Conservation (phyloP, 257 asterid species). For the Misopates orontium region DNA sequence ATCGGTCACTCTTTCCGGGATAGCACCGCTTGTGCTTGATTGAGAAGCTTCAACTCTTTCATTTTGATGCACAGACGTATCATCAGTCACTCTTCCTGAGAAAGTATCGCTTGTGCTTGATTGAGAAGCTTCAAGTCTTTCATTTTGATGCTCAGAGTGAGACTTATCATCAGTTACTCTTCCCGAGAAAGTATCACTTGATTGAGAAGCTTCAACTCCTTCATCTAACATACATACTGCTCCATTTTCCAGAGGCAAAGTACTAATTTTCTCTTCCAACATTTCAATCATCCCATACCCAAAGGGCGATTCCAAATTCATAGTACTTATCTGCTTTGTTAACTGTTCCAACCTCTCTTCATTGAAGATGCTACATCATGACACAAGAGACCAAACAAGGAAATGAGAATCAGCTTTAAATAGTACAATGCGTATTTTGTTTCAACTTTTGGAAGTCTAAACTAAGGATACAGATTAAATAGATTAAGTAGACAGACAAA, state of each 20-base stretch:
- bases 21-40: conserved; percentile 40
- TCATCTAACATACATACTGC: conserved; percentile 41
- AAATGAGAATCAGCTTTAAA: conserved; percentile 10
- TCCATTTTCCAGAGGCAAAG: conserved; percentile 42
- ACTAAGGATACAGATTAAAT: conserved; percentile 8
- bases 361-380: conserved; percentile 65
- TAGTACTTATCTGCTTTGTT: conserved; percentile 62
- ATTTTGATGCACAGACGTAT: conserved; percentile 47
- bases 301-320: conserved; percentile 59
- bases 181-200: conserved; percentile 44
- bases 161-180: conserved; percentile 37
- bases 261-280: conserved; percentile 48
- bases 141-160: conserved; percentile 51
- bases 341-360: conserved; percentile 92
- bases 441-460: conserved; percentile 2
- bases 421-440: conserved; percentile 4
- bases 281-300: conserved; percentile 44
- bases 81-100: conserved; percentile 37
- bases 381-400: conserved; percentile 24
- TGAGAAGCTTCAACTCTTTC: conserved; percentile 49
- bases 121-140: conserved; percentile 46
- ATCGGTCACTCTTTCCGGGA: conserved; percentile 36
- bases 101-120: conserved; percentile 42
- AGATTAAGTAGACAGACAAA: conserved; percentile 14
- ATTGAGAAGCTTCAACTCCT: conserved; percentile 45